Evolutionary conservation across 352 stramenopile genomes (phyloP).

Genomic region (Paralagenidium karlingii): DNA sequence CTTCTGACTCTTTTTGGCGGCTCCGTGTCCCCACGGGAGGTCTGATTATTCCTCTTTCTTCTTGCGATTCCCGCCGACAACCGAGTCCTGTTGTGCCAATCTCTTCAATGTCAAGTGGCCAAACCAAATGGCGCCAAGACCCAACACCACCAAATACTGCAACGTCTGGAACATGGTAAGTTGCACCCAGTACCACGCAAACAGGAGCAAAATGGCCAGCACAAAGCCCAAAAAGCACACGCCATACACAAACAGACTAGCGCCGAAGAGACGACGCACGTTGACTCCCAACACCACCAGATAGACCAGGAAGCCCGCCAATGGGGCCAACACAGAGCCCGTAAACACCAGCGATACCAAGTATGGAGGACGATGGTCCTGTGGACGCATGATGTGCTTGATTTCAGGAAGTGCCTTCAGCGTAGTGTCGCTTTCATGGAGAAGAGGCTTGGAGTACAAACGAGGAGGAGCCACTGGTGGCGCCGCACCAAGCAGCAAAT

Average conservation of each 20-base stretch:
- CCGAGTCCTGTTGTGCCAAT: too few species aligned
- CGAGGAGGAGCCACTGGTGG: constrained; percentile 49
- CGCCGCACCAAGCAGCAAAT: constrained; percentile 48
- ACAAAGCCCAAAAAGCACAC: constrained; percentile 63
- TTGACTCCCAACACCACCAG: constrained; percentile 44
- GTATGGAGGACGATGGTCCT: constrained; percentile 53
- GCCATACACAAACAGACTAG: constrained; percentile 52
- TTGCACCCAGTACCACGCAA: constrained; percentile 78
- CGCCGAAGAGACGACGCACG: constrained; percentile 51
- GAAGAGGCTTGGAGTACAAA: constrained; percentile 76
- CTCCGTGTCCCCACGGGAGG: too few species aligned
- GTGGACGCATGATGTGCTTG: constrained; percentile 70
- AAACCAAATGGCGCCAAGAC: constrained; percentile 36
- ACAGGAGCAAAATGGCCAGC: constrained; percentile 60
- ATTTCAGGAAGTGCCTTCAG: constrained; percentile 79
- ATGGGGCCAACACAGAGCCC: constrained; percentile 40
- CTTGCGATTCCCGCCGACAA: too few species aligned
- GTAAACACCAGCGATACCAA: constrained; percentile 59
- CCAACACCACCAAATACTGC: constrained; percentile 52
- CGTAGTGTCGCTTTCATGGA: constrained; percentile 81
- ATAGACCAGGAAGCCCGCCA: constrained; percentile 52
- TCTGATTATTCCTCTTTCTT: too few species aligned
- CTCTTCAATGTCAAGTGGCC: constrained; percentile 70
- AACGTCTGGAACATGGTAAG: constrained; percentile 83
- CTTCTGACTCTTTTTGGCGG: too few species aligned